Evolutionary conservation across 768 basidiomycete genomes (phyloP), one percentile per base, ranked within the genome.

Genomic region (Termitomyces sp.): DNA sequence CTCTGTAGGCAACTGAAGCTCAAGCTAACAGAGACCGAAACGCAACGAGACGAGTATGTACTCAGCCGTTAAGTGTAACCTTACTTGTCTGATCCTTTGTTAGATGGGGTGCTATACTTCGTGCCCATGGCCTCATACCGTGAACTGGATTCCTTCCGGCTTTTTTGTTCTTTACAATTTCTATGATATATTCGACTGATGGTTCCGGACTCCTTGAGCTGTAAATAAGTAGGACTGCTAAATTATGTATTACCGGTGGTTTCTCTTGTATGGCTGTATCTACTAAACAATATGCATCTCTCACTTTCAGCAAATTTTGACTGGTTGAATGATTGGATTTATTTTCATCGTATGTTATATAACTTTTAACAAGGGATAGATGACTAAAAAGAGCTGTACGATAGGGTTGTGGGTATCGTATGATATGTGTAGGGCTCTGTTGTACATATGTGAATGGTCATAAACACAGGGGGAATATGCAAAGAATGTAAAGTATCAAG

Each of bases 1-100:
- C 51, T 57, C 42, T 12, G 20, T 64, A 93, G 91, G 45, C 79
- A 85, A 71, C 71, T 93, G 34, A 90, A 86, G 69, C 82, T 85
- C 59, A 84, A 80, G 59, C 66, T 94, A 52, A 80, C 84, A 42
- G 89, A 92, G 69, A 68, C 80, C 34, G 88, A 93, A 70, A 73
- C 86, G 64, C 87, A 93, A 70, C 82, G 84, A 58, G 88, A 92
- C 71, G 89, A 93, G 91, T 95, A 68, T 65, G 88, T 79, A 33
- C 33, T 40, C 56, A 33, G 46, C n/a, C 53, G 36, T 57, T n/a
- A 22, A 37, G 53, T 48, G 18, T 45, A 52, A 34, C 36, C 20
- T 52, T 39, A 12, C 50, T 30, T 24, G 18, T 65, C 64, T 51
- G 61, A 64, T 60, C 56, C 37, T 50, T 42, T 60, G 55, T 34